Evolutionary conservation across 805 yeast genomes (phyloP).

Genomic region (Saccharomycopsis babjevae): DNA sequence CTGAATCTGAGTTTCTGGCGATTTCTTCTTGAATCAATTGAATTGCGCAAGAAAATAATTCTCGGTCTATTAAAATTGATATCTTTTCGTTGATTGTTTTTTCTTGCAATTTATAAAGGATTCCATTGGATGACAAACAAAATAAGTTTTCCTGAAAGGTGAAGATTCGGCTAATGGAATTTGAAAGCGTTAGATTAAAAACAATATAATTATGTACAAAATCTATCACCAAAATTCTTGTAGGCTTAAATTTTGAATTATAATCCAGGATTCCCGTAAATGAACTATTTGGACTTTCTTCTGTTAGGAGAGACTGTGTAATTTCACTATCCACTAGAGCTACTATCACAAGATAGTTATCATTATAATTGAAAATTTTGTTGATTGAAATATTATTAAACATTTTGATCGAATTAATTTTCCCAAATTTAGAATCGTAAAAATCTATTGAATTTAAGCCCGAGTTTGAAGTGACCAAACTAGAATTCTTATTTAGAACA

Average conservation of each 20-base stretch:
- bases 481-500: constrained; percentile 22
- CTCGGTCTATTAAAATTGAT: constrained; percentile 56
- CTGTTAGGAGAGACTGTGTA: constrained; percentile 5
- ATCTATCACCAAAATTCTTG: constrained; percentile 46
- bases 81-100: constrained; percentile 58
- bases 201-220: constrained; percentile 58
- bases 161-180: constrained; percentile 50
- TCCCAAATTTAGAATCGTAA: constrained; percentile 16
- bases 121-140: constrained; percentile 65
- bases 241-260: constrained; percentile 7
- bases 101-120: constrained; percentile 58
- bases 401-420: constrained; percentile 12
- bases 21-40: constrained; percentile 42
- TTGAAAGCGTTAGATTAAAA: constrained; percentile 57
- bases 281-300: neutral
- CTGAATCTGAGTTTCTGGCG: constrained; percentile 20
- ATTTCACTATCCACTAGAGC: constrained; percentile 33
- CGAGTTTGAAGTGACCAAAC: constrained; percentile 8
- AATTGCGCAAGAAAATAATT: constrained; percentile 63
- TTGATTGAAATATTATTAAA: constrained; percentile 16
- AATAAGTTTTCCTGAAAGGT: constrained; percentile 38
- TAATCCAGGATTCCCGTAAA: constrained; percentile 17
- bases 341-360: constrained; percentile 44
- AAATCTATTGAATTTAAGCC: constrained; percentile 14
- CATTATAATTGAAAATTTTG: constrained; percentile 9